A percentile compares a stretch with the other conserved stretches of the same genome.
phyloP scores from a whole-genome alignment of 2,329 filamentous ascomycete species.

The Sclerotinia borealis region DNA sequence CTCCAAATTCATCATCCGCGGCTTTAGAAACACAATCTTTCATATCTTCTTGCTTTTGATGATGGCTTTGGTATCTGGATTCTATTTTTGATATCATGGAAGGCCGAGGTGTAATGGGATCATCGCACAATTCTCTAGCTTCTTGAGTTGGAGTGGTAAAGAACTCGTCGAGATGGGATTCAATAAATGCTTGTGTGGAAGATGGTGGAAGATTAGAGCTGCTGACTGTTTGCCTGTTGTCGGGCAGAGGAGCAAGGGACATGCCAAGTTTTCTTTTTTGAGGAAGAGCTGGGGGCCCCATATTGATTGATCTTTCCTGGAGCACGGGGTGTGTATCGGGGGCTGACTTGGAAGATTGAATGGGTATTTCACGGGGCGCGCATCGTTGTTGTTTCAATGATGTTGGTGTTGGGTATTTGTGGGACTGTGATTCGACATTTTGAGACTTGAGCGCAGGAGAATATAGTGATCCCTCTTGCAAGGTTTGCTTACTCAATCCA shows the following conservation, averaged over 20 bases:
- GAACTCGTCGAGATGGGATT: constrained; percentile 45
- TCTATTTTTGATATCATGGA: neutral
- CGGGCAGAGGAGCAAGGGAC: neutral
- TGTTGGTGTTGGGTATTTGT: neutral
- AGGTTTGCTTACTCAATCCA: neutral
- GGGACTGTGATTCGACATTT: neutral
- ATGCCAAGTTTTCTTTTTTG: constrained; percentile 2
- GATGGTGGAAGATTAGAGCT: constrained; percentile 27
- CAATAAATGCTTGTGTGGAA: constrained; percentile 49
- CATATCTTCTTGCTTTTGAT: neutral
- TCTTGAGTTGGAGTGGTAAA: constrained; percentile 53
- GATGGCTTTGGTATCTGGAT: no score
- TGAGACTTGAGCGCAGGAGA: neutral
- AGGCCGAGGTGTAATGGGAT: constrained; percentile 19
- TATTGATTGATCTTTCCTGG: constrained; percentile 18
- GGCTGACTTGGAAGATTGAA: neutral
- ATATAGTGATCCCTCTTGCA: neutral
- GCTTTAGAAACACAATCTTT: neutral
- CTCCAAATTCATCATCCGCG: constrained; percentile 14
- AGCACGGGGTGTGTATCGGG: constrained; percentile 1
- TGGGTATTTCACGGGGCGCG: neutral
- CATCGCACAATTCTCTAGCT: constrained; percentile 44
- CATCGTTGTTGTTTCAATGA: neutral
- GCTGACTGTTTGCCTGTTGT: neutral
- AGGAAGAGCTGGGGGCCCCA: constrained; percentile 20